Conservation (phyloP, 441 rosid genomes). For the Breynia disticha region DNA sequence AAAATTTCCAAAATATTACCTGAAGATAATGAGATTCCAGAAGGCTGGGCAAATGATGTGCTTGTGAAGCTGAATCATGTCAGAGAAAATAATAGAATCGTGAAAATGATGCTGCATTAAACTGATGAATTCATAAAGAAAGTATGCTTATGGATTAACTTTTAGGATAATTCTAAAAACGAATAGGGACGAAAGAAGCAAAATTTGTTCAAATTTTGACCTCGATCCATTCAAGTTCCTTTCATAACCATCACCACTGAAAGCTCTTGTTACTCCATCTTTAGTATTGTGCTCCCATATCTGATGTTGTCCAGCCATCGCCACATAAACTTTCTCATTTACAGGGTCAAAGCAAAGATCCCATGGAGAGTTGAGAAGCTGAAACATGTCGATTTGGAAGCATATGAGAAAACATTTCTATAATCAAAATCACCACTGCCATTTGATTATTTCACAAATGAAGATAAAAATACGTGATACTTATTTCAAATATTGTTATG, state of each 20-base stretch:
- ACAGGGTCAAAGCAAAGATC: conserved; percentile 74
- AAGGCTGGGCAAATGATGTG: conserved; percentile 93
- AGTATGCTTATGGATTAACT: neutral
- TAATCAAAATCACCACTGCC: neutral
- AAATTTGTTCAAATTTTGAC: conserved; percentile 24
- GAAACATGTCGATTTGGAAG: conserved; percentile 16
- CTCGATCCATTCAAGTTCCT: conserved; percentile 90
- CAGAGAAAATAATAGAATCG: conserved; percentile 11
- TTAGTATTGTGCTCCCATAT: conserved; percentile 73
- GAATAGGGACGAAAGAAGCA: neutral
- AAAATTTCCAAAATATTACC: conserved; percentile 35
- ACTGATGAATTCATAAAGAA: no score
- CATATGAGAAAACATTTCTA: no score
- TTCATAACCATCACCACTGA: conserved; percentile 93
- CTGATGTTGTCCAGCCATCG: conserved; percentile 98
- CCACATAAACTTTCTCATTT: conserved; percentile 72
- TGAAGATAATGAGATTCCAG: conserved; percentile 72
- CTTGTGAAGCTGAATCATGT: conserved; percentile 48
- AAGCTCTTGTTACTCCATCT: conserved; percentile 61
- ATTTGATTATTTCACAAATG: neutral
- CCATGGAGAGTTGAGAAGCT: conserved; percentile 98
- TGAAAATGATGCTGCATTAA: neutral
- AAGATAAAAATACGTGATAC: neutral
- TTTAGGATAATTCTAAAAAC: neutral
- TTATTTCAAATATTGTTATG: no score